phyloP scores from a whole-genome alignment of 2,329 filamentous ascomycete species.

The Aspergillus aculeatinus region DNA sequence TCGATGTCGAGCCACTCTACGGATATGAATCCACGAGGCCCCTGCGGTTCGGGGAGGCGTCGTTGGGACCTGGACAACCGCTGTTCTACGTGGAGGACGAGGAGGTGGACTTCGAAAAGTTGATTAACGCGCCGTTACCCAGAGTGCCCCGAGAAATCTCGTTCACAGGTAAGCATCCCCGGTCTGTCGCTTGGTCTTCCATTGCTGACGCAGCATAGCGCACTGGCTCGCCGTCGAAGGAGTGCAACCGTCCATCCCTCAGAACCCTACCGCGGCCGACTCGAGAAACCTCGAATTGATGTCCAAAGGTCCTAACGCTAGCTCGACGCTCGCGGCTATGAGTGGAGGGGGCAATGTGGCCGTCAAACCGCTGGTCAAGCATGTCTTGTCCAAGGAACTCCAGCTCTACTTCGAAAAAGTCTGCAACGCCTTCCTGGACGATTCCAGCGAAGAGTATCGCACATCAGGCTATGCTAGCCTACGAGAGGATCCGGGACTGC shows the following conservation, averaged over 20 bases:
- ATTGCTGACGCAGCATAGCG: slow-evolving; percentile 51
- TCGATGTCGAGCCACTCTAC: slow-evolving; percentile 93
- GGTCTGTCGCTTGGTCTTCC: background rate
- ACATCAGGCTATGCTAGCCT: slow-evolving; percentile 83
- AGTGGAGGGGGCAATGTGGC: slow-evolving; percentile 79
- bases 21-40: slow-evolving; percentile 92
- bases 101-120: slow-evolving; percentile 97
- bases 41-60: slow-evolving; percentile 88
- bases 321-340: slow-evolving; percentile 77
- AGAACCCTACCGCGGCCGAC: slow-evolving; percentile 88
- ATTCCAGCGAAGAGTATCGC: slow-evolving; percentile 81
- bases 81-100: slow-evolving; percentile 98
- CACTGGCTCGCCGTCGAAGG: slow-evolving; percentile 98
- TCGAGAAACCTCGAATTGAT: slow-evolving; percentile 80
- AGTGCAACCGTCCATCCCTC: slow-evolving; percentile 92
- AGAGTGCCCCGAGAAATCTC: slow-evolving; percentile 91
- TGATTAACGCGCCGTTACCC: slow-evolving; percentile 93
- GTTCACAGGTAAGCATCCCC: slow-evolving; percentile 67
- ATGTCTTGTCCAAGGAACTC: slow-evolving; percentile 92
- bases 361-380: slow-evolving; percentile 89
- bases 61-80: slow-evolving; percentile 87
- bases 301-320: slow-evolving; percentile 85
- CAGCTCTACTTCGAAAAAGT: slow-evolving; percentile 97
- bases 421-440: slow-evolving; percentile 81
- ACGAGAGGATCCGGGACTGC: slow-evolving; percentile 83